These are phyloP conservation scores for Pyricularia sp. DNA, from an alignment of 2,329 filamentous ascomycete species.

Conservation along the genomic window DNA sequence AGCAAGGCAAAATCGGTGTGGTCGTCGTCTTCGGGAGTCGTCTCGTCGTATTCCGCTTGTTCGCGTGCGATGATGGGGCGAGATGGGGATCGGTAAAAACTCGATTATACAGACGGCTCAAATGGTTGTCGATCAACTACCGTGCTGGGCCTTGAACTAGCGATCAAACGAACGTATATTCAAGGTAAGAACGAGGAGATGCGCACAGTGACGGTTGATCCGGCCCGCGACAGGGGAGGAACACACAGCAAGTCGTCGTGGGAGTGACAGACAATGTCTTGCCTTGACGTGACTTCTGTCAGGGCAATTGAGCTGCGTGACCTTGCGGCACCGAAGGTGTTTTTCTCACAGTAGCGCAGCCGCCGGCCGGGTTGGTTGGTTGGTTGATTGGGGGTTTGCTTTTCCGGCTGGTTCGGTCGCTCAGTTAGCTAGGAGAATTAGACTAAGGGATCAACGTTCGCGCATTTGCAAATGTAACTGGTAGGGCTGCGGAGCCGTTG, in stretches of 20 bases:
- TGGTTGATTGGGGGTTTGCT: neutral
- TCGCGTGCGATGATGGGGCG: neutral
- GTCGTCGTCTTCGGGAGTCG: neutral
- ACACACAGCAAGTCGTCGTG: neutral
- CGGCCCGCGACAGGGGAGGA: neutral
- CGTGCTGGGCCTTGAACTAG: neutral
- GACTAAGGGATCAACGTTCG: neutral
- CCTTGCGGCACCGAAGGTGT: neutral
- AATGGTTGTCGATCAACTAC: neutral
- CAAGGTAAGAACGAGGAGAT: neutral
- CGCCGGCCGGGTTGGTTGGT: neutral
- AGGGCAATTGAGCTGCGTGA: neutral
- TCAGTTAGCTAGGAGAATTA: neutral
- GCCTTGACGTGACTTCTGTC: neutral
- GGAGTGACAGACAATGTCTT: neutral
- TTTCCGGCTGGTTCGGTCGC: neutral
- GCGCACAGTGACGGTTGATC: neutral
- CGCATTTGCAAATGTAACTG: neutral
- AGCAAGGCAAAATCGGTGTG: neutral
- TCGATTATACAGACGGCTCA: neutral
- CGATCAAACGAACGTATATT: neutral
- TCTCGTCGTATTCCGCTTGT: neutral
- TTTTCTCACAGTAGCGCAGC: neutral
- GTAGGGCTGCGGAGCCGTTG: neutral
- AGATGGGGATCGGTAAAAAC: neutral